phyloP scores from a whole-genome alignment of 495 filamentous ascomycete genomes.

The Lasiosphaeria ovina region DNA sequence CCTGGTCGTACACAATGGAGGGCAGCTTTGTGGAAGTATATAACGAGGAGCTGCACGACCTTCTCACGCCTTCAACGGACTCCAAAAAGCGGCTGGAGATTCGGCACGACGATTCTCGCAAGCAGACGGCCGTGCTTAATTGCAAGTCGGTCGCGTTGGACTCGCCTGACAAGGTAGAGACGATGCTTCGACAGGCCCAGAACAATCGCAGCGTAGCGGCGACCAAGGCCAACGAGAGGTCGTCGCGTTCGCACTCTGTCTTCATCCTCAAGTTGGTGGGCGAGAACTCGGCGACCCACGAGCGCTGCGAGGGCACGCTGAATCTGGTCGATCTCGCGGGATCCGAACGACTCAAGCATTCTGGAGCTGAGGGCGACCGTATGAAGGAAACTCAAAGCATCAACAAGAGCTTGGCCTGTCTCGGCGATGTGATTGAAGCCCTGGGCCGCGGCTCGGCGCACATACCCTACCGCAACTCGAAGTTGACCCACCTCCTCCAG shows the following conservation, averaged over 20 bases:
- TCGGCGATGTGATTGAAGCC: conserved; percentile 92
- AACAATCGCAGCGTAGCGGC: conserved; percentile 88
- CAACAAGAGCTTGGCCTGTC: conserved; percentile 86
- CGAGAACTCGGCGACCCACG: conserved; percentile 73
- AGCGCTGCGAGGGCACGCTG: conserved; percentile 86
- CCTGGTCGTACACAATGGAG: conserved; percentile 92
- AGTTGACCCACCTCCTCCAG: conserved; percentile 94
- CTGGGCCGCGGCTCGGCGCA: conserved; percentile 84
- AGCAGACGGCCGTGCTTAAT: conserved; percentile 82
- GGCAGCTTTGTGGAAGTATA: conserved; percentile 98
- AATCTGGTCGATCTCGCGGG: conserved; percentile 97
- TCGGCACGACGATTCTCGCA: conserved; percentile 74
- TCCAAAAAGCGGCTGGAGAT: conserved; percentile 91
- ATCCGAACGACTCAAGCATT: conserved; percentile 85
- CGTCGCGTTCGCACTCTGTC: conserved; percentile 90
- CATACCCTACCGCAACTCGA: conserved; percentile 92
- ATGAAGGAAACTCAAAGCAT: conserved; percentile 96
- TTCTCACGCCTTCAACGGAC: conserved; percentile 70
- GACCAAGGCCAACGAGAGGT: conserved; percentile 93
- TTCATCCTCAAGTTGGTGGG: conserved; percentile 92
- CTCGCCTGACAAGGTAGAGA: conserved; percentile 70
- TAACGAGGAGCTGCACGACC: conserved; percentile 93
- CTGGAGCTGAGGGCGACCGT: conserved; percentile 76
- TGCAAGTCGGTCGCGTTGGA: conserved; percentile 77
- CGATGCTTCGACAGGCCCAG: conserved; percentile 73